Evolutionary conservation across 345 rosid species (phyloP).

Genomic region (Conringia planisiliqua): DNA sequence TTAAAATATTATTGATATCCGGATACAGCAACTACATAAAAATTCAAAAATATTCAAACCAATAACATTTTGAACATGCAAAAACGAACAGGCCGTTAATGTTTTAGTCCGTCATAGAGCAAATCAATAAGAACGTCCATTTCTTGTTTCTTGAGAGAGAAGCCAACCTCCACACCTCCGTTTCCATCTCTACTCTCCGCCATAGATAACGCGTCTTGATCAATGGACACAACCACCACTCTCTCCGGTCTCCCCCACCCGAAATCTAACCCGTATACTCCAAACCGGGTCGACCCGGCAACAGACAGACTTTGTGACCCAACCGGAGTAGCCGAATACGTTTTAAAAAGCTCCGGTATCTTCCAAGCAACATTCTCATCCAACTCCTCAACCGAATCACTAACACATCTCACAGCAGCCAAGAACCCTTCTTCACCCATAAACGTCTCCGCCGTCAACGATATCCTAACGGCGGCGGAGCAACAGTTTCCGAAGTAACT

Average conservation of each 20-base stretch:
- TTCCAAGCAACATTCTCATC: conserved; percentile 4
- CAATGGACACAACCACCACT: conserved; percentile 6
- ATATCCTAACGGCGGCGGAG: rapidly evolving
- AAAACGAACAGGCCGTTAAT: neutral
- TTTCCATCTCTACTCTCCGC: conserved; percentile 24
- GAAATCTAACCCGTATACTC: conserved; percentile 26
- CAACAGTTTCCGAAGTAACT: conserved; percentile 43
- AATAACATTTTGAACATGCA: neutral
- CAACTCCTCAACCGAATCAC: conserved; percentile 12
- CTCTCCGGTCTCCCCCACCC: conserved; percentile 31
- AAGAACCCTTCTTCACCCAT: neutral
- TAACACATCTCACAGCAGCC: neutral
- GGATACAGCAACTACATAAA: too few species aligned
- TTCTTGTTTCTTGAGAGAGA: conserved; percentile 26
- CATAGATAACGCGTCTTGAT: conserved; percentile 20
- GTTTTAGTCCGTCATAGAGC: neutral
- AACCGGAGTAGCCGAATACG: neutral
- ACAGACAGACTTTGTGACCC: neutral
- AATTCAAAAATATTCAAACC: neutral
- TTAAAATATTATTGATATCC: too few species aligned
- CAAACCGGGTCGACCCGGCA: conserved; percentile 30
- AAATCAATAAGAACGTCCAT: conserved; percentile 9
- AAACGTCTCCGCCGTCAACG: neutral
- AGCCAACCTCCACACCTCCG: conserved; percentile 38
- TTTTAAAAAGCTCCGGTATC: neutral